Conservation (phyloP, 176 grass and related monocot genomes). For the Tillandsia fasciculata region DNA sequence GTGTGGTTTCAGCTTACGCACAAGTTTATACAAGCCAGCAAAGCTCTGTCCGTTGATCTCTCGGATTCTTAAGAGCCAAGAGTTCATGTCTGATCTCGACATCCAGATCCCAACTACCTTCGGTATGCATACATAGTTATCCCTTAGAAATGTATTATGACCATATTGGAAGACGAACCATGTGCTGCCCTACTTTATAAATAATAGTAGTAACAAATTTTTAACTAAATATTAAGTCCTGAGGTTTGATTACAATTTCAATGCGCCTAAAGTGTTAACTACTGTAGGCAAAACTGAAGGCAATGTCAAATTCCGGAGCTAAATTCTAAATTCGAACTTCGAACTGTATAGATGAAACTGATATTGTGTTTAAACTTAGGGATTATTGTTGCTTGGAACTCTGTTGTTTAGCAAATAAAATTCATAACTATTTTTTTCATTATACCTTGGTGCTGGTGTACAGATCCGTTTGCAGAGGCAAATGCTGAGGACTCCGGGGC, state of each 20-base stretch:
- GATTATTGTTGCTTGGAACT: too few species aligned
- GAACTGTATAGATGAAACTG: too few species aligned
- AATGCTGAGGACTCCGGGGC: slow-evolving; percentile 97
- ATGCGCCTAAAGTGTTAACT: too few species aligned
- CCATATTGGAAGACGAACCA: background rate
- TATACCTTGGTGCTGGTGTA: background rate
- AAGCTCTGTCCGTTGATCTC: background rate
- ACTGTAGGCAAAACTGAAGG: too few species aligned
- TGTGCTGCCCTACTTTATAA: too few species aligned
- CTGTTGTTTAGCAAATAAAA: too few species aligned
- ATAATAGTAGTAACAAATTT: too few species aligned
- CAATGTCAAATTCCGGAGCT: too few species aligned
- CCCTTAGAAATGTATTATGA: background rate
- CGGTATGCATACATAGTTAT: slow-evolving; percentile 34
- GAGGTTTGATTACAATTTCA: too few species aligned
- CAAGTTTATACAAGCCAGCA: background rate
- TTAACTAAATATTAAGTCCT: too few species aligned
- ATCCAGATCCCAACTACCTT: slow-evolving; percentile 86
- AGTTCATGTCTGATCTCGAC: slow-evolving; percentile 99
- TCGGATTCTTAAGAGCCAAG: slow-evolving; percentile 43
- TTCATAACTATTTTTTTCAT: background rate
- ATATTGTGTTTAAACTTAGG: too few species aligned
- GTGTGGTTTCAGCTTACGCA: background rate
- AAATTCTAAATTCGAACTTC: too few species aligned
- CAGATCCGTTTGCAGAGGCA: slow-evolving; percentile 98